Evolutionary conservation across 2,329 filamentous ascomycete species (phyloP), one percentile per base, ranked within the genome.

Genomic region (Colletotrichum caudatum): DNA sequence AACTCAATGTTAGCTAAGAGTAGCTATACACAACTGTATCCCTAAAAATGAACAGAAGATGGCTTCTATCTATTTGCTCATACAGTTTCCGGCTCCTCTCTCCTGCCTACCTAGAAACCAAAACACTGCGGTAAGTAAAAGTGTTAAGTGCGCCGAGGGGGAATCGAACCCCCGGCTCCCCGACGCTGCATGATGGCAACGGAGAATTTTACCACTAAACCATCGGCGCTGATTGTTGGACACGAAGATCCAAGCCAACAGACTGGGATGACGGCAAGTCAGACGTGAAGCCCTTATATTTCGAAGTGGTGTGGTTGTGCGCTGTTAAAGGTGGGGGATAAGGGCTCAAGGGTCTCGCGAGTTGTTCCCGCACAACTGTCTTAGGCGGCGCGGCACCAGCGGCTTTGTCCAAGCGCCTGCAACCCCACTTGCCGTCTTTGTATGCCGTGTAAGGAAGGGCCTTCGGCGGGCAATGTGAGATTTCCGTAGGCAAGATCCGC

Each of bases 121-220:
- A 29, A 29, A 29, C 29, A 29, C 29, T 29, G 29, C 3, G 29
- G 29, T 5, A 6, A 41, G 14, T 11, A 62, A 71, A 66, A 69
- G 11, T 1, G 3, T n/a, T 14, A 1, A 1, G 1, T 71, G 69
- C 69, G 69, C 66, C 69, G 69, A 71, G 69, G 65, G 69, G 69
- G 69, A 69, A 71, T 71, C 69, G 69, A 71, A 71, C 69, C 69
- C 64, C 69, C 69, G 69, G 69, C 69, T 71, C 69, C 69, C 69
- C 69, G 64, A 71, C 69, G 53, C 69, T 71, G 65, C 69, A n/a
- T 1, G 39, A 64, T 71, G 69, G 69, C 69, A 71, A 71, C 69
- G 65, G 69, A 71, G 69, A 71, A 71, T 71, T 71, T 71, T 71
- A 71, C 69, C 69, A 71, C 69, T 71, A 71, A 71, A 71, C 65